Evolutionary conservation across 371 early-diverging fungal species (phyloP).

Genomic region (Mucor velutinosus): DNA sequence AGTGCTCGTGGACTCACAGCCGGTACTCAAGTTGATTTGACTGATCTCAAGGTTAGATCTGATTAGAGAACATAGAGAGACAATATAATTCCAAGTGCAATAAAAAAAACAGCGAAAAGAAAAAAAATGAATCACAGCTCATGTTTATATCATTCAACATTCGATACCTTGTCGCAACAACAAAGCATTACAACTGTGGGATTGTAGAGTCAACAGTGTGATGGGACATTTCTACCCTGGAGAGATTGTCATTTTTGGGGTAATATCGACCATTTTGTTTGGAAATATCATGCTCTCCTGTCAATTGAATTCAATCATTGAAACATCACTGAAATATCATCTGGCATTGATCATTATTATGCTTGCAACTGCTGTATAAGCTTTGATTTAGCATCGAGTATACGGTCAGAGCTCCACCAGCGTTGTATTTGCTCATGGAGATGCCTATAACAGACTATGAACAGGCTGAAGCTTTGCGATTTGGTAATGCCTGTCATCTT

Average conservation of each 20-base stretch:
- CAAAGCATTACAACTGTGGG: neutral
- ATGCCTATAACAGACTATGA: neutral
- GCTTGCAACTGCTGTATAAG: neutral
- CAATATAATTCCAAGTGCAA: neutral
- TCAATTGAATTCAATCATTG: neutral
- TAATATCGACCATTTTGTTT: neutral
- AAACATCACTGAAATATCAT: neutral
- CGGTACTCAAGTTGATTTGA: constrained; percentile 44
- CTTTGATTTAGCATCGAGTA: neutral
- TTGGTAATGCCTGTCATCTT: neutral
- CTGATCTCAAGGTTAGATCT: constrained; percentile 46
- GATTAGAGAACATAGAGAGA: constrained; percentile 29
- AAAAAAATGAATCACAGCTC: neutral
- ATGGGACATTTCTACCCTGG: neutral
- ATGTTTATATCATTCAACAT: neutral
- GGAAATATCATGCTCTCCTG: neutral
- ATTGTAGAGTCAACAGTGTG: neutral
- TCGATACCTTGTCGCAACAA: neutral
- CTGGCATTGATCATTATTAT: neutral
- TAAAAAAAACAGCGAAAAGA: neutral
- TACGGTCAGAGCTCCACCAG: neutral
- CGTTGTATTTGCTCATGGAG: neutral
- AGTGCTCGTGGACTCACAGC: constrained; percentile 45
- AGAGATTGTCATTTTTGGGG: neutral
- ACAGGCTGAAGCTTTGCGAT: neutral